Evolutionary conservation across 441 rosid genomes (phyloP), one percentile per base, ranked within the genome.

Genomic region (Macaranga tanarius): DNA sequence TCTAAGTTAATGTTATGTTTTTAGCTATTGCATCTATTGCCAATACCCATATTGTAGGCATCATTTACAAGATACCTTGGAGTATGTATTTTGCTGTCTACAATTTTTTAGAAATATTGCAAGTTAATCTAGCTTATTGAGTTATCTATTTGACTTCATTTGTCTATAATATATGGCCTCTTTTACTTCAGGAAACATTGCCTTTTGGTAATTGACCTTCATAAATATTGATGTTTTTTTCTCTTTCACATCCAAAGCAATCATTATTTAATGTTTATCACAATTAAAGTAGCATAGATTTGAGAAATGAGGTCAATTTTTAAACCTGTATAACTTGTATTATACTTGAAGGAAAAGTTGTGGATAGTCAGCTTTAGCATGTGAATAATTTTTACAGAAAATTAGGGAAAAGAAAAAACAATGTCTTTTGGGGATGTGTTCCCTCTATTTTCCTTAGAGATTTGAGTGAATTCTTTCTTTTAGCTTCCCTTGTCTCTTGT

Each of bases 361-460:
- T 50, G 40, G 25, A 64, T 47, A 15, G 17, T n/a, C 7, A 45
- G 48, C 38, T 34, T 34, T 42, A 10, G 5, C 13, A 44, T 22
- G 52, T 26, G 23, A 55, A 44, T 11, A 2, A 62, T 5, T 54
- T 9, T 22, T 54, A 13, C 22, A 40, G 4, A 2, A 52, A n/a
- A 42, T 60, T 15, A 62, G n/a, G 69, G 34, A 52, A 51, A 47
- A 42, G 55, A 69, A 57, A 74, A 47, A 65, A 26, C 48, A 17
- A 20, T 54, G 7, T 45, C 23, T 44, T 42, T 31, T 16, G 12
- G 23, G 6, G 11, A 40, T 62, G 62, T 9, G 38, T 28, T 62
- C 20, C 48, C 22, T 50, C 17, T 44, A 6, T 20, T 0, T 20
- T 5, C 62, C 34, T 55, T 54, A 5, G 22, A 60, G 31, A 28